Evolutionary conservation across 352 stramenopile species (phyloP), one percentile per base, ranked within the genome.

Genomic region (Thalassiosira ordinaria): DNA sequence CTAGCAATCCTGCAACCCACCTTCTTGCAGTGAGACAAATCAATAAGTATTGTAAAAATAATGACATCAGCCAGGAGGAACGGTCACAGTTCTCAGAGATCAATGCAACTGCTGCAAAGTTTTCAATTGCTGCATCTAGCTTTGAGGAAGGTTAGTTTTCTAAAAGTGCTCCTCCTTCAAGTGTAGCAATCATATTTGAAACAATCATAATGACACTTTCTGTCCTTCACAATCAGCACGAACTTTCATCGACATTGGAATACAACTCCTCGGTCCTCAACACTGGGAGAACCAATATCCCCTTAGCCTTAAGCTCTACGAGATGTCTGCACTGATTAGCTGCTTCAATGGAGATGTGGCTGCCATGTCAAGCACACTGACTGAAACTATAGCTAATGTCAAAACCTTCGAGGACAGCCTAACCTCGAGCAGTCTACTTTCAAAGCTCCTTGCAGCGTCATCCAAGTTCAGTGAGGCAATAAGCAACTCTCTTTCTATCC

Each of bases 111-210:
- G 66, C 66, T 8, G 66, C 35, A 11, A 66, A 67, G 41, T 24
- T 47, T 67, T 49, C 66, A 14, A 67, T 75, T 26, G 52, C 66
- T 39, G 52, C 44, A 39, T 75, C 66, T 24, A 75, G 66, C 35
- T 75, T 59, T 67, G 66, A 75, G n/a, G 5, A 60, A 55, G 60
- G 60, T 69, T 1, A 56, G 60, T 29, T 7, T 7, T 41, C 33
- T n/a, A n/a, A n/a, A n/a, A n/a, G n/a, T n/a, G n/a, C n/a, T n/a
- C n/a, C n/a, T n/a, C n/a, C n/a, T n/a, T n/a, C n/a, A n/a, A n/a
- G n/a, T n/a, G n/a, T n/a, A n/a, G n/a, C n/a, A n/a, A 41, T 41
- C 33, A 41, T 41, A 41, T 41, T 41, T 41, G 5, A 41, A 41
- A 11, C 33, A 41, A 11, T 41, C 33, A 41, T 41, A 41, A n/a